Base-by-base conservation (phyloP, 2,329 filamentous ascomycete species). In the Hysterium pulicare region DNA sequence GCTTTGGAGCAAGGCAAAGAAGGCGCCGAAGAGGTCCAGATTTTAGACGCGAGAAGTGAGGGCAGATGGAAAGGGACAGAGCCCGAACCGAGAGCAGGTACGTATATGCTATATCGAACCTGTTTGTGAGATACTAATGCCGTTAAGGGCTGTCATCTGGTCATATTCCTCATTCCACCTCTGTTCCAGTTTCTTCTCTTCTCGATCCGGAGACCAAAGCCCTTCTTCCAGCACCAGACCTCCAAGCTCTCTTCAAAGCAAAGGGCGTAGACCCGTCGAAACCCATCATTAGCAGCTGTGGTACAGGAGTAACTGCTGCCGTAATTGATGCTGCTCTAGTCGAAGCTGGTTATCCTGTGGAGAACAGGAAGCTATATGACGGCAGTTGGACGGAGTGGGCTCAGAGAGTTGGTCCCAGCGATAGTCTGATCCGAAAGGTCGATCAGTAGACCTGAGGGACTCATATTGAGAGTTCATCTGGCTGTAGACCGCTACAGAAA, bases 331-430 rank as follows among this genome's bases (percentile, higher is more conserved):
- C 90, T 28, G 93, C 90, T 2, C 71, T 98, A 41, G 81, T 81
- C 22, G 83, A 89, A 66, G 88, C 90, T 17, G 84, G 83, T 1
- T 90, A 82, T 60, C 87, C 86, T 2, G 73, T 79, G 3, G 77
- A 83, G 47, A 79, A 79, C 41, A 80, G 87, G 53, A 83, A 79
- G 61, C 76, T 98, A 17, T 98, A 98, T 59, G 93, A 98, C 66
- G 93, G 93, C 36, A 95, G 90, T 68, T 98, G 93, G 93, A 97
- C 93, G 79, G 95, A 75, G 82, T 86, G 82, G 81, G 83, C 82
- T 28, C 82, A 85, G 58, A 72, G 82, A 42, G 81, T 83, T 31
- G 73, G 73, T 45, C 73, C 79, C 19, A 73, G 76, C 2, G 83
- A 86, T 31, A 77, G 77, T 43, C 68, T 86, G 47, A 85, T 86